A percentile compares a stretch with the other conserved stretches of the same genome.
phyloP scores from a whole-genome alignment of 2,329 filamentous ascomycete species.

The Neodidymelliopsis sp. region DNA sequence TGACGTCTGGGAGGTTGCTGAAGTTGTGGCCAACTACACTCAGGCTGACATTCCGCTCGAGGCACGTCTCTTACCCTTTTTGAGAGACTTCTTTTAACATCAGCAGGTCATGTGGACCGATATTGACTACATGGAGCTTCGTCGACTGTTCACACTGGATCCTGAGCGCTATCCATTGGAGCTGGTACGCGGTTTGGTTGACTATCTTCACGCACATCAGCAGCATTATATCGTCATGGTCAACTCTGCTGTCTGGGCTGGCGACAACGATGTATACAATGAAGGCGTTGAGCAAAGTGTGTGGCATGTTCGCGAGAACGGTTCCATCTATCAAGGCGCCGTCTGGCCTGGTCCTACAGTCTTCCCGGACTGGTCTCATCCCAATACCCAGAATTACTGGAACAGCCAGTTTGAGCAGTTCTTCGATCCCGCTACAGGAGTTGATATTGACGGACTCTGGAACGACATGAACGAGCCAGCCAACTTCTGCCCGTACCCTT shows the following conservation, averaged over 20 bases:
- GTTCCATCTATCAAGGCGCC: slow-evolving; percentile 65
- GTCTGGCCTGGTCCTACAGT: slow-evolving; percentile 79
- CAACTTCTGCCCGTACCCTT: slow-evolving; percentile 55
- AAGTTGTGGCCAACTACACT: slow-evolving; percentile 73
- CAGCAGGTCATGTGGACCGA: slow-evolving; percentile 76
- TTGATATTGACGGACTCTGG: slow-evolving; percentile 79
- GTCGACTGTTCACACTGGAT: slow-evolving; percentile 70
- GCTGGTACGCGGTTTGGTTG: slow-evolving; percentile 69
- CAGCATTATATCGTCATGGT: slow-evolving; percentile 83
- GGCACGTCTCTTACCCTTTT: slow-evolving; percentile 16
- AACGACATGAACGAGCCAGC: slow-evolving; percentile 51
- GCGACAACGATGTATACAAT: slow-evolving; percentile 63
- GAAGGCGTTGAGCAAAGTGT: slow-evolving; percentile 65
- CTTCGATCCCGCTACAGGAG: slow-evolving; percentile 68
- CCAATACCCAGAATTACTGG: slow-evolving; percentile 71
- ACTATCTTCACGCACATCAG: slow-evolving; percentile 69
- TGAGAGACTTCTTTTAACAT: not conserved
- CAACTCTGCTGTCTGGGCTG: slow-evolving; percentile 67
- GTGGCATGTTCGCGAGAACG: slow-evolving; percentile 63
- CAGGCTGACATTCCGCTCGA: slow-evolving; percentile 64
- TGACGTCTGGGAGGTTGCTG: slow-evolving; percentile 69
- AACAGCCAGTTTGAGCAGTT: slow-evolving; percentile 71
- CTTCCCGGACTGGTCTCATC: slow-evolving; percentile 79
- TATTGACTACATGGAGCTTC: slow-evolving; percentile 72
- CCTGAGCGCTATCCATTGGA: slow-evolving; percentile 68